phyloP scores from a whole-genome alignment of 441 rosid species.

The Populus hybrid region DNA sequence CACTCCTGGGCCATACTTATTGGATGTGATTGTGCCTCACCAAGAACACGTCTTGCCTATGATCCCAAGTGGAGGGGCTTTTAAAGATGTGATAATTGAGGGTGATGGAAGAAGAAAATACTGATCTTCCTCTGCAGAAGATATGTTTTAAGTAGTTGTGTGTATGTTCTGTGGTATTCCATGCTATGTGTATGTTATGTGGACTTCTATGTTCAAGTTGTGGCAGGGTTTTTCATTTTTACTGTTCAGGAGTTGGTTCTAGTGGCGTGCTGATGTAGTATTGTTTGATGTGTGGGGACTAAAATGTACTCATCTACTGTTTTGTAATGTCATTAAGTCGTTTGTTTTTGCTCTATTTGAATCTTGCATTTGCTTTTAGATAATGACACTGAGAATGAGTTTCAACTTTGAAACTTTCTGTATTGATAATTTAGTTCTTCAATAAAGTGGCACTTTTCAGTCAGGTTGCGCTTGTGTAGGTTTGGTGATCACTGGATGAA shows the following conservation, averaged over 20 bases:
- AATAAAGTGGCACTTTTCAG: not conserved
- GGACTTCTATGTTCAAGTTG: not conserved
- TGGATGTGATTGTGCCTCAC: slow-evolving; percentile 91
- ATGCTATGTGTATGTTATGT: not conserved
- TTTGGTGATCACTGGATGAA: not conserved
- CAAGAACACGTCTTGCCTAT: slow-evolving; percentile 97
- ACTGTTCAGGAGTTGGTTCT: not conserved
- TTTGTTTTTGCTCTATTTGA: not conserved
- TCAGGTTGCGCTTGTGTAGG: not conserved
- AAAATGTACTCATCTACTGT: not conserved
- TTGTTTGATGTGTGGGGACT: not conserved
- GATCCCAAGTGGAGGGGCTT: slow-evolving; percentile 93
- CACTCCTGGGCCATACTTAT: slow-evolving; percentile 83
- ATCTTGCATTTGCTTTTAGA: slow-evolving; percentile 6
- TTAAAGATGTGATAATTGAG: slow-evolving; percentile 74
- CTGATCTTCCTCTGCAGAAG: slow-evolving; percentile 4
- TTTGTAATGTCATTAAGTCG: slow-evolving; percentile 3
- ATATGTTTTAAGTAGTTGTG: not conserved
- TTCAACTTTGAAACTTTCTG: not conserved
- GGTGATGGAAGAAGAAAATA: slow-evolving; percentile 76
- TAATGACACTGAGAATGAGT: not conserved
- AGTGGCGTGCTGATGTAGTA: not conserved
- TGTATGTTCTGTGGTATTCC: not conserved
- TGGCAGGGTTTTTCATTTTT: not conserved
- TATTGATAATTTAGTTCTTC: not conserved